Evolutionary conservation across 2,329 filamentous ascomycete genomes (phyloP).

Genomic region (Trichoderma sp.): DNA sequence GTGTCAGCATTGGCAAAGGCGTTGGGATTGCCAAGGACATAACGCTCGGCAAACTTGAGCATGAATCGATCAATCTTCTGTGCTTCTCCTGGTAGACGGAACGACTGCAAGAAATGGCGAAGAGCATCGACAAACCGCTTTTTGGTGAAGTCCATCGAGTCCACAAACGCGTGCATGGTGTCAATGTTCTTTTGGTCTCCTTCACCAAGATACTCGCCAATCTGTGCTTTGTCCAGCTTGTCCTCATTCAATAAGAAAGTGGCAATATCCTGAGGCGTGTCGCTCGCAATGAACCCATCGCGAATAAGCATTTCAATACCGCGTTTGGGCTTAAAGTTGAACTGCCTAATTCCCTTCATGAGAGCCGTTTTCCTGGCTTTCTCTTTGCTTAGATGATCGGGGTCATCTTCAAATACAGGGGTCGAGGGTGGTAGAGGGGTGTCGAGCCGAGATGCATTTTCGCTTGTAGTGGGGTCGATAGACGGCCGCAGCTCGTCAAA

Average conservation of each 20-base stretch:
- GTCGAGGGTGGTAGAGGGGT: conserved; percentile 62
- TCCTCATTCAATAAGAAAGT: conserved; percentile 79
- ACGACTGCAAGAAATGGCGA: conserved; percentile 87
- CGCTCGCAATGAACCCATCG: conserved; percentile 82
- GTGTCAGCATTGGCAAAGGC: conserved; percentile 98
- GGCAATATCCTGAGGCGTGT: conserved; percentile 78
- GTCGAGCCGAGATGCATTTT: conserved; percentile 61
- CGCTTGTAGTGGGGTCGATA: conserved; percentile 66
- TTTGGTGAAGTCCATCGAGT: conserved; percentile 89
- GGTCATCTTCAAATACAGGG: conserved; percentile 79
- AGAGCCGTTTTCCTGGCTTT: conserved; percentile 93
- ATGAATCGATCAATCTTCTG: conserved; percentile 99
- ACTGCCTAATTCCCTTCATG: conserved; percentile 82
- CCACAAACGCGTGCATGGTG: conserved; percentile 98
- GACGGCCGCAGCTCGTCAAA: conserved; percentile 54
- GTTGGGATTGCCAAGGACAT: conserved; percentile 91
- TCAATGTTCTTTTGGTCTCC: conserved; percentile 91
- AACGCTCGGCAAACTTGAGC: conserved; percentile 97
- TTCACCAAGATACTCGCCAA: conserved; percentile 93
- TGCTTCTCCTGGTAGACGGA: conserved; percentile 90
- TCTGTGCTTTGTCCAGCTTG: conserved; percentile 81
- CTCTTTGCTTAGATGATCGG: conserved; percentile 87
- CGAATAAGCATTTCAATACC: conserved; percentile 81
- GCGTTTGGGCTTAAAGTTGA: conserved; percentile 97
- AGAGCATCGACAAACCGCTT: conserved; percentile 90